phyloP scores from a whole-genome alignment of 352 stramenopile genomes.

The Globisporangium emineosum region DNA sequence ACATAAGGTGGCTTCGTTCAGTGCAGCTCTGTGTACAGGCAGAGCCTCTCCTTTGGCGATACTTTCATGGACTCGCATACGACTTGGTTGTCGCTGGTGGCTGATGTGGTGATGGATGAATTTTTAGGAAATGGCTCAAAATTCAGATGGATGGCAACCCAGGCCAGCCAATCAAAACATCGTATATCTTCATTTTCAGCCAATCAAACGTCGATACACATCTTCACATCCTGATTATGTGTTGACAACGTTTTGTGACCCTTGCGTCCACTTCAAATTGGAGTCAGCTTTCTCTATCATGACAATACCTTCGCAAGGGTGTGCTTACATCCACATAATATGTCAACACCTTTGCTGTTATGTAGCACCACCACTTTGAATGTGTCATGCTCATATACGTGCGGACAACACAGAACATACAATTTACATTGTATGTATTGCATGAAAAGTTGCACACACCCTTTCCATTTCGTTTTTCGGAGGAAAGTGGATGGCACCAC shows the following conservation, averaged over 20 bases:
- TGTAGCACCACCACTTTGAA: neutral
- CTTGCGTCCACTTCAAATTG: neutral
- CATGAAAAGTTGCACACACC: neutral
- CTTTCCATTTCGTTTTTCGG: neutral
- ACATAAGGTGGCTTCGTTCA: no score
- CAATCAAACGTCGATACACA: neutral
- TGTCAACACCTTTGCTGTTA: neutral
- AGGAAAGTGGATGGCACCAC: no score
- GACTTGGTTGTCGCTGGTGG: no score
- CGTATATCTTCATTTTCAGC: neutral
- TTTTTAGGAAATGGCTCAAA: neutral
- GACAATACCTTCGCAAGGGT: no score
- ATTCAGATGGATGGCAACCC: neutral
- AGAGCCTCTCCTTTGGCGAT: no score
- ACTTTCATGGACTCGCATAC: no score
- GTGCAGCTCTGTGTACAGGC: no score
- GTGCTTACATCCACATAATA: no score
- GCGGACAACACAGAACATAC: neutral
- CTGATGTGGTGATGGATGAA: no score
- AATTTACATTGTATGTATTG: neutral
- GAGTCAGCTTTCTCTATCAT: no score
- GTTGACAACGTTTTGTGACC: neutral
- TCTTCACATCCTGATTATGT: neutral
- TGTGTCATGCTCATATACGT: neutral
- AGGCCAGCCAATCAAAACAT: neutral